Evolutionary conservation across 257 asterid species (phyloP).

Genomic region (Thymus mandschuricus): DNA sequence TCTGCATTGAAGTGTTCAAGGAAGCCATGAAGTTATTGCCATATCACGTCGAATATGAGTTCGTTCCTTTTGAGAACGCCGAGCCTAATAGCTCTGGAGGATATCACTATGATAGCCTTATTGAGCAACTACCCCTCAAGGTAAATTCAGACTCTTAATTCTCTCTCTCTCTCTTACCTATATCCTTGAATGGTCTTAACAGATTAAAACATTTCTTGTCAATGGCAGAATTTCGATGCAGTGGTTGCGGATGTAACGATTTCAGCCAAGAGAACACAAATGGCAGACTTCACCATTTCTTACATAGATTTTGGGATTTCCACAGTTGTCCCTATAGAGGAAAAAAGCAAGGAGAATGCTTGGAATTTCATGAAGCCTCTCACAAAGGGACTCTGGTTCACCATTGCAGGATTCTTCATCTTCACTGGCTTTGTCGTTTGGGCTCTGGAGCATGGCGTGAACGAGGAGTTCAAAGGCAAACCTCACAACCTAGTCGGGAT

Average conservation of each 20-base stretch:
- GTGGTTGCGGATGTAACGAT: conserved; percentile 52
- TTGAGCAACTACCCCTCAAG: conserved; percentile 38
- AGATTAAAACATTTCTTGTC: not conserved
- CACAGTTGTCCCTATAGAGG: conserved; percentile 39
- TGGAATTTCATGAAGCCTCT: conserved; percentile 64
- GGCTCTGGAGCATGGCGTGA: conserved; percentile 57
- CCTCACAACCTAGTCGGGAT: conserved; percentile 52
- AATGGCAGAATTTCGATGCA: conserved; percentile 28
- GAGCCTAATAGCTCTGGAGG: conserved; percentile 28
- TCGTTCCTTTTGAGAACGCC: conserved; percentile 24
- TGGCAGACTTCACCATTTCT: conserved; percentile 48
- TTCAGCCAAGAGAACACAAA: conserved; percentile 34
- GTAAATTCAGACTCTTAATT: not conserved
- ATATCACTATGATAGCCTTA: conserved; percentile 35
- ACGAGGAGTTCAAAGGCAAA: conserved; percentile 52
- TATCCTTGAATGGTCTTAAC: not conserved
- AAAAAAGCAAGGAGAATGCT: conserved; percentile 33
- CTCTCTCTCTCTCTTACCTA: not conserved
- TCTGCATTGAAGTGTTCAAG: conserved; percentile 49
- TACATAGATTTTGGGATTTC: conserved; percentile 44
- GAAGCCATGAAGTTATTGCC: conserved; percentile 43
- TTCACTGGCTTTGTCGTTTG: conserved; percentile 55
- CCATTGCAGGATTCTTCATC: conserved; percentile 48
- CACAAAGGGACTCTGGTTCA: conserved; percentile 46
- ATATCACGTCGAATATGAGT: conserved; percentile 39